Percentiles rank a stretch among this genome's conserved stretches.
Conservation (phyloP, 1,284 basidiomycete genomes). For the Cutaneotrichosporon cutaneum region DNA sequence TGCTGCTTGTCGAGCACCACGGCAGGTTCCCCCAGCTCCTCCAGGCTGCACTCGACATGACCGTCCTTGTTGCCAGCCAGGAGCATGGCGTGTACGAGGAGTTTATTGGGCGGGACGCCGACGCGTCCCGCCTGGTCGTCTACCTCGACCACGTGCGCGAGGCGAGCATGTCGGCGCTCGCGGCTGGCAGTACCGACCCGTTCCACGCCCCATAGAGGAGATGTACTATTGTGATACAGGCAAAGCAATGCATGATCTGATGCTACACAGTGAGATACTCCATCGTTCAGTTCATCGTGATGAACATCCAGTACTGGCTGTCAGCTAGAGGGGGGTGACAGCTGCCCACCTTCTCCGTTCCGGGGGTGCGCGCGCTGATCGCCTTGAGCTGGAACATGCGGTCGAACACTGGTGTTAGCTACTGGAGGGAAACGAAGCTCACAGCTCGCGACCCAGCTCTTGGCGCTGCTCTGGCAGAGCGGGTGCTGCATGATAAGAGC, state of each 20-base stretch:
- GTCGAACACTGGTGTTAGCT: constrained; percentile 68
- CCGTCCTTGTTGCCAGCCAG: constrained; percentile 84
- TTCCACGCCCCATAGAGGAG: constrained; percentile 56
- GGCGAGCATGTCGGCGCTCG: constrained; percentile 67
- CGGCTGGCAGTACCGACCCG: constrained; percentile 69
- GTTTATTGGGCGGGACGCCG: constrained; percentile 63
- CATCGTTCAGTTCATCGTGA: constrained; percentile 22
- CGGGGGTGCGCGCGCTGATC: constrained; percentile 33
- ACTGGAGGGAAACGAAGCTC: constrained; percentile 41
- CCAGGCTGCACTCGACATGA: constrained; percentile 71
- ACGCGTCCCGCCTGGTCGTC: constrained; percentile 59
- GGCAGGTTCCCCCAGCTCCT: constrained; percentile 71
- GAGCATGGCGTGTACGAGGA: constrained; percentile 83
- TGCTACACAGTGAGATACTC: constrained; percentile 10
- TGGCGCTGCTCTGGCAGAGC: constrained; percentile 80
- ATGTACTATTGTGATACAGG: constrained; percentile 4
- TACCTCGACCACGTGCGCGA: constrained; percentile 71
- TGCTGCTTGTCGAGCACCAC: constrained; percentile 67
- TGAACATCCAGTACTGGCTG: constrained; percentile 40
- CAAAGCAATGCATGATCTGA: constrained; percentile 8
- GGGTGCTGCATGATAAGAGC: constrained; percentile 86
- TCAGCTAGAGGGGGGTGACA: constrained; percentile 13
- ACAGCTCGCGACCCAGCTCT: constrained; percentile 79
- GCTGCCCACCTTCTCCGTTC: constrained; percentile 45
- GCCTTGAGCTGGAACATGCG: constrained; percentile 67